phyloP scores from a whole-genome alignment of 2,329 filamentous ascomycete species.

The Hymenoscyphus fructigenus region DNA sequence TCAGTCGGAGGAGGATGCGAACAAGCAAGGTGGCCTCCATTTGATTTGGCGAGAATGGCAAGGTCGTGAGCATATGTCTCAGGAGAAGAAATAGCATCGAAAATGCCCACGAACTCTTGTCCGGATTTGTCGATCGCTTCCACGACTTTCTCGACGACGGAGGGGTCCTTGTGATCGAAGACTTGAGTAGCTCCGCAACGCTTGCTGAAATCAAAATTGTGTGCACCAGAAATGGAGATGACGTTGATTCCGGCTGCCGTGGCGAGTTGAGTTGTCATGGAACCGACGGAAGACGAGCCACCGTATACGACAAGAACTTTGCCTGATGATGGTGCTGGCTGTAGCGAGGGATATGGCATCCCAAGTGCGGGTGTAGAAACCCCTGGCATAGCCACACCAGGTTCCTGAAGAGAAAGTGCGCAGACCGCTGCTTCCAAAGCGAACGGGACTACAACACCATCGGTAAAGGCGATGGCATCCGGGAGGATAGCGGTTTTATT shows the following conservation, averaged over 20 bases:
- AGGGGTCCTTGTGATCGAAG: slow-evolving; percentile 30
- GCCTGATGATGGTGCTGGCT: slow-evolving; percentile 27
- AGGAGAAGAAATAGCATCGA: slow-evolving; percentile 38
- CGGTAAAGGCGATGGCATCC: slow-evolving; percentile 31
- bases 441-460: slow-evolving; percentile 35
- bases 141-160: slow-evolving; percentile 26
- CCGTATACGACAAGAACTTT: slow-evolving; percentile 47
- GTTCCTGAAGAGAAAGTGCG: slow-evolving; percentile 28
- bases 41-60: slow-evolving; percentile 27
- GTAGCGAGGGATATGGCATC: slow-evolving; percentile 26
- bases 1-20: slow-evolving; percentile 38
- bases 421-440: slow-evolving; percentile 33
- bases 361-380: slow-evolving; percentile 15
- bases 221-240: slow-evolving; percentile 42
- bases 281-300: slow-evolving; percentile 48
- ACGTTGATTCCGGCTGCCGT: slow-evolving; percentile 46
- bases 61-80: slow-evolving; percentile 37
- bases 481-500: slow-evolving; percentile 31
- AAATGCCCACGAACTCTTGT: slow-evolving; percentile 31
- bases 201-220: slow-evolving; percentile 25
- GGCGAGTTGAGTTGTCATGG: slow-evolving; percentile 47
- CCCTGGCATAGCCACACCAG: neutral
- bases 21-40: slow-evolving; percentile 39
- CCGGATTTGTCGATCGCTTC: slow-evolving; percentile 21
- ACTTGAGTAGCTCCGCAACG: slow-evolving; percentile 27